Percentiles rank a stretch among this genome's conserved stretches.
These are phyloP conservation scores for Claviceps sp. DNA, from an alignment of 2,329 filamentous ascomycete species.

Conservation along the genomic window DNA sequence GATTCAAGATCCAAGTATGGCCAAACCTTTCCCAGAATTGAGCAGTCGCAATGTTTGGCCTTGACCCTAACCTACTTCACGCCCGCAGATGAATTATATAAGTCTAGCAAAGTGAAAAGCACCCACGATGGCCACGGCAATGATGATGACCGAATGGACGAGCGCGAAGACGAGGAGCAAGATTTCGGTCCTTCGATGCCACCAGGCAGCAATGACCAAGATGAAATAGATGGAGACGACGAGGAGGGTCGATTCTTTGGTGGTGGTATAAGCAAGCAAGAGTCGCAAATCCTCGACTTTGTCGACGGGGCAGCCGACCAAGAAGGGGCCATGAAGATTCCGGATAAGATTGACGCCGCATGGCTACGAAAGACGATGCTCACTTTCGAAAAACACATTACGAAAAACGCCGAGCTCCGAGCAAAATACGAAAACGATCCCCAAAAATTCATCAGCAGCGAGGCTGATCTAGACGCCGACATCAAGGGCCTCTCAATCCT, in stretches of 20 bases:
- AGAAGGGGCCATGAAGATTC: constrained; percentile 19
- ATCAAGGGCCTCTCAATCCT: constrained; percentile 80
- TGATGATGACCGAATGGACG: constrained; percentile 23
- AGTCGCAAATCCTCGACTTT: constrained; percentile 76
- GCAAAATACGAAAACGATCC: constrained; percentile 74
- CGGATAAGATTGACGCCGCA: constrained; percentile 66
- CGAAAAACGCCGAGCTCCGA: constrained; percentile 78
- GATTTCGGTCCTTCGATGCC: constrained; percentile 32
- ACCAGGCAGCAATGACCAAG: constrained; percentile 36
- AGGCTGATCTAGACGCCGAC: constrained; percentile 80
- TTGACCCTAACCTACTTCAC: background rate
- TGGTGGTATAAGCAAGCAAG: constrained; percentile 70
- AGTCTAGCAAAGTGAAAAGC: constrained; percentile 38
- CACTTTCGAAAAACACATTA: constrained; percentile 81
- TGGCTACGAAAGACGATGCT: constrained; percentile 77
- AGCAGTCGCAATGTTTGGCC: background rate
- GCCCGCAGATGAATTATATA: constrained; percentile 45
- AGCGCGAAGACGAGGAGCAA: constrained; percentile 33
- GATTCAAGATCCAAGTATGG: constrained; percentile 47
- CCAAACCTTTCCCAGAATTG: background rate
- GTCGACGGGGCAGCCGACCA: constrained; percentile 45
- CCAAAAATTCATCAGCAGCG: constrained; percentile 68
- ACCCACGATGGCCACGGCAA: constrained; percentile 33
- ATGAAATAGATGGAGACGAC: constrained; percentile 50
- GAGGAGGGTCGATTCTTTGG: constrained; percentile 95